These are phyloP conservation scores for Helicocarpus griseus DNA, from an alignment of 2,329 filamentous ascomycete genomes.

Conservation along the genomic window DNA sequence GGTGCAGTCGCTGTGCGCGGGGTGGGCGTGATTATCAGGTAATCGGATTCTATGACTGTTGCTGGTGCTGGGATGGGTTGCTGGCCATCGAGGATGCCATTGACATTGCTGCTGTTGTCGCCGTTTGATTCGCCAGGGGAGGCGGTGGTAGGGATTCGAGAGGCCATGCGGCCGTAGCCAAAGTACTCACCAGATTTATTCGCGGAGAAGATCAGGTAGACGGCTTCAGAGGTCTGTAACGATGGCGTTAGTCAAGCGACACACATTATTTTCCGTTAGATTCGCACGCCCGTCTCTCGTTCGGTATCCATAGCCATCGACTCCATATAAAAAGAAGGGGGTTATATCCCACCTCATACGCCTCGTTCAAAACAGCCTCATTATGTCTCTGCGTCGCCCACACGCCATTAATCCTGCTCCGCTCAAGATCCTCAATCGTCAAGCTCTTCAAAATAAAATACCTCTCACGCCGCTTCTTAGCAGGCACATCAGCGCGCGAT, in stretches of 20 bases:
- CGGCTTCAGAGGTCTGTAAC: constrained; percentile 62
- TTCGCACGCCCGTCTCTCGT: neutral
- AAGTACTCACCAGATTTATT: constrained; percentile 98
- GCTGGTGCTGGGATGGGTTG: too few species aligned
- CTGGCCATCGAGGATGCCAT: too few species aligned
- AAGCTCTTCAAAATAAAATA: constrained; percentile 93
- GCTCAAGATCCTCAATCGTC: constrained; percentile 79
- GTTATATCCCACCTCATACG: constrained; percentile 58
- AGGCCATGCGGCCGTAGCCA: constrained; percentile 85
- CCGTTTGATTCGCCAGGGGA: constrained; percentile 63
- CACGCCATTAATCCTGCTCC: constrained; percentile 75
- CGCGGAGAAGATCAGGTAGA: constrained; percentile 88
- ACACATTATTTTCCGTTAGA: constrained; percentile 13
- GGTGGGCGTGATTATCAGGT: constrained; percentile 71
- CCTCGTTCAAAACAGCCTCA: constrained; percentile 70
- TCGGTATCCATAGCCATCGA: neutral
- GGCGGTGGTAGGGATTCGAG: constrained; percentile 66
- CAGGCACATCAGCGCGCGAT: neutral
- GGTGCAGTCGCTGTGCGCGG: constrained; percentile 69
- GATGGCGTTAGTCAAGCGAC: constrained; percentile 2
- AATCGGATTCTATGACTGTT: constrained; percentile 45
- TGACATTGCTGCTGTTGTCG: constrained; percentile 44
- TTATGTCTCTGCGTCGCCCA: constrained; percentile 97
- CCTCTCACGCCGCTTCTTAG: constrained; percentile 50
- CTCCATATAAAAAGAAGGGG: neutral